phyloP scores from a whole-genome alignment of 2,329 filamentous ascomycete species.

The Rhynchosporium graminicola region DNA sequence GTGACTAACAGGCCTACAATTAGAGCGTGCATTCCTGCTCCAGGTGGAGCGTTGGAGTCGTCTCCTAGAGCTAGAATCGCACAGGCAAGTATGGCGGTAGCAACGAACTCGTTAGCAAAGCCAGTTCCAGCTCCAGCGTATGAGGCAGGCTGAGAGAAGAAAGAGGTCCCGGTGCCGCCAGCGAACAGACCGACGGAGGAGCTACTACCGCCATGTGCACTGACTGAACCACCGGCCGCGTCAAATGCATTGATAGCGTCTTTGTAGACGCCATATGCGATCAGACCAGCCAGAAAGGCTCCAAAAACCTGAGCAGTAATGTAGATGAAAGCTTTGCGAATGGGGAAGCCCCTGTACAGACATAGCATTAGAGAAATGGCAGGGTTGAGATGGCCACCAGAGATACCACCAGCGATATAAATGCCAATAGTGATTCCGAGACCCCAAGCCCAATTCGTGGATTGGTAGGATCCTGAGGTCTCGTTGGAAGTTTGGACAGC shows the following conservation, averaged over 20 bases:
- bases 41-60: constrained; percentile 49
- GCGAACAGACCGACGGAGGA: background rate
- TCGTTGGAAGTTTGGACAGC: constrained; percentile 40
- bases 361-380: constrained; percentile 47
- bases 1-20: constrained; percentile 49
- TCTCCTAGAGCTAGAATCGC: constrained; percentile 49
- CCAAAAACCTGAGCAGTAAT: constrained; percentile 53
- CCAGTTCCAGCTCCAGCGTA: constrained; percentile 35
- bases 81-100: constrained; percentile 44
- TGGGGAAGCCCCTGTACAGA: constrained; percentile 54
- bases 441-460: constrained; percentile 52
- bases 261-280: constrained; percentile 48
- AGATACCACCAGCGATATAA: constrained; percentile 50
- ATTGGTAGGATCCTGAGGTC: constrained; percentile 44
- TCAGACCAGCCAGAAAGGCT: constrained; percentile 51
- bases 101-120: constrained; percentile 52
- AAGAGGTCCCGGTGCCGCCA: constrained; percentile 42
- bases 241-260: constrained; percentile 40
- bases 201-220: background rate
- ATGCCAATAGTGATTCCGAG: constrained; percentile 54
- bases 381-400: constrained; percentile 49
- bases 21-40: constrained; percentile 53
- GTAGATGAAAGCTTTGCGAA: constrained; percentile 52
- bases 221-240: constrained; percentile 17
- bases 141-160: constrained; percentile 29